Evolutionary conservation across 176 grass and related monocot genomes (phyloP).

Genomic region (Triticum urartu): DNA sequence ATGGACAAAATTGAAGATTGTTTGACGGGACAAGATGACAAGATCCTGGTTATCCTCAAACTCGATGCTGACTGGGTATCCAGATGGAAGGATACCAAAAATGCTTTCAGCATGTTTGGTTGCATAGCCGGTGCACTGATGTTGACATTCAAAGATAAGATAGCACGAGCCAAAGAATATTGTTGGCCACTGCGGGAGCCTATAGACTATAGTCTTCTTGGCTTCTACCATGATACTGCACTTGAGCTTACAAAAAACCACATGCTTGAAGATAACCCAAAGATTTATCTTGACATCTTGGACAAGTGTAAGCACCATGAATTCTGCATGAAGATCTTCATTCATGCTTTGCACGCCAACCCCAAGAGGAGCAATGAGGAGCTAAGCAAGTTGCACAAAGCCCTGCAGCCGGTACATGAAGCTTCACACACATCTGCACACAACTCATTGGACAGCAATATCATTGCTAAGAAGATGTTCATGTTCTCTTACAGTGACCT

Average conservation of each 20-base stretch:
- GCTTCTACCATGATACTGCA: background rate
- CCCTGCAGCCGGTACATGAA: background rate
- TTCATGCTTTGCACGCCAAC: background rate
- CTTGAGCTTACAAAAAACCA: background rate
- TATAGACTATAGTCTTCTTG: background rate
- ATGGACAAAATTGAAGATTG: background rate
- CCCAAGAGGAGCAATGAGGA: background rate
- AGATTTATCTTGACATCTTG: background rate
- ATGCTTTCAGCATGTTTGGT: background rate
- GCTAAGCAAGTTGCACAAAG: background rate
- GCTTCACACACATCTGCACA: too few relatives aligned
- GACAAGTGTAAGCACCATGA: background rate
- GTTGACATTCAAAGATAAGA: background rate
- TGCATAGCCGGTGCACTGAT: background rate
- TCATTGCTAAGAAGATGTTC: background rate
- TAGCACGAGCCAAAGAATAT: background rate
- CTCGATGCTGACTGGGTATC: background rate
- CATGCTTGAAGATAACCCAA: background rate
- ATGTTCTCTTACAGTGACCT: background rate
- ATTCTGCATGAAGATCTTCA: background rate
- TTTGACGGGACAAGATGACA: fast-evolving
- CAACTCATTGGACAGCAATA: background rate
- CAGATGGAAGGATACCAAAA: background rate
- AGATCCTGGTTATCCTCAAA: background rate
- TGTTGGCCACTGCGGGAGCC: background rate